phyloP scores from a whole-genome alignment of 2,329 filamentous ascomycete genomes.

The Paraphoma chrysanthemicola region DNA sequence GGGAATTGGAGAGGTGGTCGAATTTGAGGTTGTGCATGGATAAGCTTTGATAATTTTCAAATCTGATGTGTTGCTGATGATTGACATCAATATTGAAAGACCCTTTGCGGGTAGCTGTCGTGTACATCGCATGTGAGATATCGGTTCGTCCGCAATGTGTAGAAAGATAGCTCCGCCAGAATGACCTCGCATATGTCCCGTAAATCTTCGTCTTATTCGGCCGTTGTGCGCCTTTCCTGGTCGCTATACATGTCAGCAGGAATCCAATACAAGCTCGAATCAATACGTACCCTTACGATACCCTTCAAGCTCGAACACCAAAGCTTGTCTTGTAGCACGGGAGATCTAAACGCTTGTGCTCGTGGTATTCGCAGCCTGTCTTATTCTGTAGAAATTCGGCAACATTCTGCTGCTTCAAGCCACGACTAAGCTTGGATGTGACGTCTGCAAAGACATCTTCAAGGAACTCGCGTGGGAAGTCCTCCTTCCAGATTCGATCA shows the following conservation, averaged over 20 bases:
- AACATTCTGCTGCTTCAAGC: neutral
- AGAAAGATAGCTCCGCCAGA: too few species aligned
- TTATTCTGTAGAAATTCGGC: neutral
- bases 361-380: neutral
- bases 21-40: neutral
- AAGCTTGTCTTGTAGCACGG: slow-evolving; percentile 5
- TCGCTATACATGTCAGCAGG: too few species aligned
- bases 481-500: neutral
- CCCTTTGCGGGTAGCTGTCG: too few species aligned
- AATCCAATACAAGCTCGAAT: too few species aligned
- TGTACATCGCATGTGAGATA: too few species aligned
- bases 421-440: neutral
- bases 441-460: neutral
- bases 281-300: too few species aligned
- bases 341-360: neutral
- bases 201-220: too few species aligned
- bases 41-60: neutral
- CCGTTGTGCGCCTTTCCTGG: too few species aligned
- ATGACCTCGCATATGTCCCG: too few species aligned
- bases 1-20: neutral
- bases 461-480: neutral
- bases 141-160: too few species aligned
- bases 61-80: neutral
- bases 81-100: neutral
- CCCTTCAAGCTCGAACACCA: neutral